Evolutionary conservation across 345 rosid species (phyloP).

Genomic region (Eucalyptus pauciflora): DNA sequence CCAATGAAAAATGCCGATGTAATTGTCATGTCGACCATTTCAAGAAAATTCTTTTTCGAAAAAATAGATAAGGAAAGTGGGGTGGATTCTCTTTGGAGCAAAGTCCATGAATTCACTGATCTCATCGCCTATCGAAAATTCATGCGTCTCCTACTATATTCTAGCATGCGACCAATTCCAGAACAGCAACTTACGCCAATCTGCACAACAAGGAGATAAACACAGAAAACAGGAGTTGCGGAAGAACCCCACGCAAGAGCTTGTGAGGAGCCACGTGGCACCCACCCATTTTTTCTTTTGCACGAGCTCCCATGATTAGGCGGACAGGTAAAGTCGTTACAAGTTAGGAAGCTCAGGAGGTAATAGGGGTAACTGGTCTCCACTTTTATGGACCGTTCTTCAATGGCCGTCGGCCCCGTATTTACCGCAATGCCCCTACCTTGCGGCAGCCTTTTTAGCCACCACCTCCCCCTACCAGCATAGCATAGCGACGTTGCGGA

Average conservation of each 20-base stretch:
- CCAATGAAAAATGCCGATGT: not conserved
- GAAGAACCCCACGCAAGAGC: not conserved
- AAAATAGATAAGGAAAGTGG: not conserved
- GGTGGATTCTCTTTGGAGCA: not conserved
- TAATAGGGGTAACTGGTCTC: conserved; percentile 26
- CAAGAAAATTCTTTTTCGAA: too few relatives aligned
- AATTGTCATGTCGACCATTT: accelerated
- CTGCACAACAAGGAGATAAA: not conserved
- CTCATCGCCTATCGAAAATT: not conserved
- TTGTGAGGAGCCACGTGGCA: not conserved
- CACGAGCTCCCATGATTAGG: conserved; percentile 17
- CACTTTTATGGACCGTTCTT: conserved; percentile 29
- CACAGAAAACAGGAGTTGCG: not conserved
- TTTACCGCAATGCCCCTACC: conserved; percentile 14
- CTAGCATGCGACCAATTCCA: not conserved
- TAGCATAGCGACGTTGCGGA: not conserved
- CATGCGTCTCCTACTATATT: not conserved
- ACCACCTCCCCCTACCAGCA: not conserved
- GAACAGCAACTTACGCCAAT: not conserved
- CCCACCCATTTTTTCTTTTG: not conserved
- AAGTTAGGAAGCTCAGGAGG: conserved; percentile 14
- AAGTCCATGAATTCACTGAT: not conserved
- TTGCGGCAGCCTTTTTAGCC: not conserved
- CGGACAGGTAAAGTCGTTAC: conserved; percentile 72
- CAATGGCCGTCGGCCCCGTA: not conserved